Evolutionary conservation across 371 early-diverging fungal species (phyloP).

Genomic region (Mucor velutinosus): DNA sequence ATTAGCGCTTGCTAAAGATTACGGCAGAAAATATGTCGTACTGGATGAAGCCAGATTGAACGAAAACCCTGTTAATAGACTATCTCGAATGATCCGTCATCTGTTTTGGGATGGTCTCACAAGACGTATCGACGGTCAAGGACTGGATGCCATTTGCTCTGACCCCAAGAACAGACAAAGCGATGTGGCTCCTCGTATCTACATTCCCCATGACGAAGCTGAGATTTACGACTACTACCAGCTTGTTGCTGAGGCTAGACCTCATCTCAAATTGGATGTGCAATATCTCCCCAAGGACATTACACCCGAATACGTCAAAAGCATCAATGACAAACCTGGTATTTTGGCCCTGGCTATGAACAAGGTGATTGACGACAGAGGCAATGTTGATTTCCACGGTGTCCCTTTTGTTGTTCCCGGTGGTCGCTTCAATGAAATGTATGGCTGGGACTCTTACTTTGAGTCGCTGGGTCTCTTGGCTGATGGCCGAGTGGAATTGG

Average conservation of each 20-base stretch:
- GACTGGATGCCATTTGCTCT: constrained; percentile 80
- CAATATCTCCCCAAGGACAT: constrained; percentile 83
- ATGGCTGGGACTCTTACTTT: constrained; percentile 97
- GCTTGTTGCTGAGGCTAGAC: constrained; percentile 57
- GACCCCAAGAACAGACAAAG: constrained; percentile 86
- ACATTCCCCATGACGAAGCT: constrained; percentile 80
- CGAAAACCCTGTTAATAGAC: constrained; percentile 88
- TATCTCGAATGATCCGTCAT: constrained; percentile 84
- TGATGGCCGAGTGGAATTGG: constrained; percentile 79
- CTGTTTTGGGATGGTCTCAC: constrained; percentile 93
- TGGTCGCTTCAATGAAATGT: constrained; percentile 97
- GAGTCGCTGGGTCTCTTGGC: constrained; percentile 84
- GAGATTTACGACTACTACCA: constrained; percentile 79
- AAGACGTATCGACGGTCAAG: constrained; percentile 87
- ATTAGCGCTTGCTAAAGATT: constrained; percentile 86
- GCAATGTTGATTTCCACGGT: constrained; percentile 58
- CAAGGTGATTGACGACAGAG: constrained; percentile 51
- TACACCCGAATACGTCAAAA: constrained; percentile 86
- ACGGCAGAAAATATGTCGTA: constrained; percentile 78
- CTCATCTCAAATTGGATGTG: constrained; percentile 75
- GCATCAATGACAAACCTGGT: constrained; percentile 85
- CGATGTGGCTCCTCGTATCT: constrained; percentile 77
- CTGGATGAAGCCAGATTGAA: constrained; percentile 81
- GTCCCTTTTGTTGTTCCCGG: constrained; percentile 95
- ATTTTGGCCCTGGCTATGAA: constrained; percentile 83